Evolutionary conservation across 192 early-diverging fungal species (phyloP).

Genomic region (Backusella circina): DNA sequence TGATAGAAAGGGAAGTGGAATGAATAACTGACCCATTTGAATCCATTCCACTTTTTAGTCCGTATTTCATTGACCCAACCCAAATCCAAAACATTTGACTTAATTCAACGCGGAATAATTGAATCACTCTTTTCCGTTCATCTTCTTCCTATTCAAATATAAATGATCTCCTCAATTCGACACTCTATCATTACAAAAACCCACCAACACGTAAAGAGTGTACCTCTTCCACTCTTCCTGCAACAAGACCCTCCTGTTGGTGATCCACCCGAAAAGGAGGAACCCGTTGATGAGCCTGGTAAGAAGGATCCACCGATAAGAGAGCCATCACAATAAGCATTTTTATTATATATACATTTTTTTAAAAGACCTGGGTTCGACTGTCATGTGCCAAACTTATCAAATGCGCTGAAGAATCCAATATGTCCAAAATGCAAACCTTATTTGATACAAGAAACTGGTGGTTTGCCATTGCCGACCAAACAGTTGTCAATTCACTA

Average conservation of each 20-base stretch:
- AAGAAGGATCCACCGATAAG: not conserved
- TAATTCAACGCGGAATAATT: no score
- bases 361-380: not conserved
- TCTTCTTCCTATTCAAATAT: no score
- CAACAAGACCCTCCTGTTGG: not conserved
- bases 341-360: constrained; percentile 10
- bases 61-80: no score
- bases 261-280: not conserved
- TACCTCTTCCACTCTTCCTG: not conserved
- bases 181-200: no score
- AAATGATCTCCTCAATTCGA: no score
- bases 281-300: not conserved
- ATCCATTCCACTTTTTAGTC: no score
- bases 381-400: constrained; percentile 18
- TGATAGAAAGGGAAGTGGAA: no score
- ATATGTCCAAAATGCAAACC: constrained; percentile 21
- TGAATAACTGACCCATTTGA: no score
- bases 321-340: not conserved
- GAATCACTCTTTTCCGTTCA: no score
- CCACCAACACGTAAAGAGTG: no score
- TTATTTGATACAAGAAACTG: constrained; percentile 14
- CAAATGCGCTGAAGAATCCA: constrained; percentile 22
- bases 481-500: constrained; percentile 26
- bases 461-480: constrained; percentile 17
- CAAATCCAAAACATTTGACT: no score